Base-by-base conservation (phyloP, 2,329 filamentous ascomycete genomes). In the Plenodomus biglobosus region DNA sequence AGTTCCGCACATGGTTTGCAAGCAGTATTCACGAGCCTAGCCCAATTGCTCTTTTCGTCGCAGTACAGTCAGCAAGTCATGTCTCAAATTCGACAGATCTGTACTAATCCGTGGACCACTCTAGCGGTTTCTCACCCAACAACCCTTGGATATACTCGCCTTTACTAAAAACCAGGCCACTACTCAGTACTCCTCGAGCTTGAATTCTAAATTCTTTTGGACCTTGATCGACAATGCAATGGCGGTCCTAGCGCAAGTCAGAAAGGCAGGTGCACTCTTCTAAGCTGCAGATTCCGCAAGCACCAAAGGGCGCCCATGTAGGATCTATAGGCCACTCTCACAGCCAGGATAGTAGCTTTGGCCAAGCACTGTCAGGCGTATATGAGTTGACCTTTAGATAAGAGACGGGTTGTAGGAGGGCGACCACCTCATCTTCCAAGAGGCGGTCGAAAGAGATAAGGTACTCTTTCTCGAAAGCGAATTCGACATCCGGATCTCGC, bases 371-470 rank as follows among this genome's bases (percentile, higher is more conserved):
- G 18, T 35, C 10, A 32, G 35, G 45, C 45, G 35, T 47, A 42
- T 47, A 47, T 8, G n/a, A 47, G 15, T 47, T 47, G 13, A 42
- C 45, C 24, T 38, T 42, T 16, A n/a, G 39, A 20, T 47, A 47
- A 47, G 24, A 32, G 10, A 47, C 10, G 13, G 35, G 40, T 16
- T 42, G 22, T 15, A 47, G 22, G 18, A 47, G 45, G 21, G 35
- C 19, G 11, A 47, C 32, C 18, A 42, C 42, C 24, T 42, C 11
- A 42, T 17, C 15, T 38, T 47, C 45, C 3, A 8, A 39, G 8
- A 47, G 24, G 30, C 15, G 3, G 10, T 47, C 13, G 8, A 47
- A 47, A 47, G 39, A 32, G 0, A 13, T n/a, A 3, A 47, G 7
- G 22, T 47, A 20, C 2, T 47, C 19, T 2, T 47, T 38, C 40